Percentiles rank a stretch among this genome's conserved stretches.
These are phyloP conservation scores for Aspergillus avenaceus DNA, from an alignment of 495 filamentous ascomycete genomes.

Conservation along the genomic window DNA sequence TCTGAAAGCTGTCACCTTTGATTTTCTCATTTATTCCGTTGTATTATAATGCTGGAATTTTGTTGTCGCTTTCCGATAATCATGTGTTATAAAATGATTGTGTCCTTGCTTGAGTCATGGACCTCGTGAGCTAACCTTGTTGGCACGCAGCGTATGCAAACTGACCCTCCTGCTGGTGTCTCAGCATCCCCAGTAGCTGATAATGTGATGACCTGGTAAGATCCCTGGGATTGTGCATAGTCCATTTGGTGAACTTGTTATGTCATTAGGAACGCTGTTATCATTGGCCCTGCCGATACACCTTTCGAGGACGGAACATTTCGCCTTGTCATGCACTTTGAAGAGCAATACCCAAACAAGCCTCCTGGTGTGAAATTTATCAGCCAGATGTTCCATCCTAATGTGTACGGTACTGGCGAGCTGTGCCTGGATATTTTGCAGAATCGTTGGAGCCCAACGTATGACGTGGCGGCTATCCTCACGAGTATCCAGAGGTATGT, in stretches of 20 bases:
- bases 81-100: too few species aligned
- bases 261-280: slow-evolving; percentile 85
- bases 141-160: slow-evolving; percentile 85
- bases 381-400: slow-evolving; percentile 98
- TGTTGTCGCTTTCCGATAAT: not conserved
- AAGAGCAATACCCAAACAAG: slow-evolving; percentile 98
- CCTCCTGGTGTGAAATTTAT: slow-evolving; percentile 97
- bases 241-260: slow-evolving; percentile 3
- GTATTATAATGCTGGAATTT: too few species aligned
- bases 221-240: not conserved
- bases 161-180: slow-evolving; percentile 94
- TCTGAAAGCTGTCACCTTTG: not conserved
- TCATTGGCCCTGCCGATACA: slow-evolving; percentile 95
- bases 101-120: too few species aligned
- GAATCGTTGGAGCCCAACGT: slow-evolving; percentile 98
- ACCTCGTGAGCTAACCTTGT: slow-evolving; percentile 17
- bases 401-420: slow-evolving; percentile 96
- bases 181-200: slow-evolving; percentile 95
- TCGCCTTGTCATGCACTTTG: slow-evolving; percentile 96
- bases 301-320: slow-evolving; percentile 99
- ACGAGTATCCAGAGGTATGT: slow-evolving; percentile 94
- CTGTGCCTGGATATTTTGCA: slow-evolving; percentile 96
- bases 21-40: not conserved
- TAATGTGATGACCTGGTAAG: slow-evolving; percentile 99
- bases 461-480: slow-evolving; percentile 94